Percentiles rank a stretch among this genome's conserved stretches.
Evolutionary conservation across 1,284 basidiomycete species (phyloP).

Genomic region (Salmacisia buchloeana): DNA sequence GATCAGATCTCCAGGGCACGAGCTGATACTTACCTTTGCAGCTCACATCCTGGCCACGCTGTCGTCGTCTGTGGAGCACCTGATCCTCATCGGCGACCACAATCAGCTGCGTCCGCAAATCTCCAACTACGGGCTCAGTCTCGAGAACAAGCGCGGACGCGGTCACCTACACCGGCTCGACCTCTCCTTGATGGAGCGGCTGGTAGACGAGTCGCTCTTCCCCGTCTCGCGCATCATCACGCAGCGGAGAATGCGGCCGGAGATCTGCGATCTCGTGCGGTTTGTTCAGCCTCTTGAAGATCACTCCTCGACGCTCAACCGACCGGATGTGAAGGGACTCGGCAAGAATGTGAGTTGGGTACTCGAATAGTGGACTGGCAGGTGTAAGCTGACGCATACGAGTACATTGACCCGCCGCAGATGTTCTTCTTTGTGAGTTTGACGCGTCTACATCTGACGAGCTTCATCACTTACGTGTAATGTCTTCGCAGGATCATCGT

Average conservation of each 20-base stretch:
- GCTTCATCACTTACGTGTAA: too few species aligned
- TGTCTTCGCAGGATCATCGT: not conserved
- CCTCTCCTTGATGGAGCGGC: conserved; percentile 62
- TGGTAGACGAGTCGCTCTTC: conserved; percentile 55
- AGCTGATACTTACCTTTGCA: too few species aligned
- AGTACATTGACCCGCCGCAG: not conserved
- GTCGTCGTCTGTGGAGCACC: conserved; percentile 11
- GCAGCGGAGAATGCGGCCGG: conserved; percentile 56
- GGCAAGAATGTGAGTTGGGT: conserved; percentile 58
- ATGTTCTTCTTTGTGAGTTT: not conserved
- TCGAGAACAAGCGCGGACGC: conserved; percentile 58
- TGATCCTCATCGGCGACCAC: conserved; percentile 22
- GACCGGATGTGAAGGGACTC: conserved; percentile 60
- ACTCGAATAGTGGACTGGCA: not conserved
- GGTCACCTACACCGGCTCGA: conserved; percentile 59
- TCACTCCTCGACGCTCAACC: conserved; percentile 56
- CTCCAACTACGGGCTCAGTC: conserved; percentile 9
- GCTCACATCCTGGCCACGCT: conserved; percentile 18
- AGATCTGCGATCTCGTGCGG: conserved; percentile 57
- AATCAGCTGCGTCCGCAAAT: conserved; percentile 18
- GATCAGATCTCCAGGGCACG: too few species aligned
- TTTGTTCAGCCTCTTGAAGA: conserved; percentile 62
- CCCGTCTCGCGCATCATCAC: conserved; percentile 57
- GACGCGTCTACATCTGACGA: too few species aligned
- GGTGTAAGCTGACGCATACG: not conserved